phyloP scores from a whole-genome alignment of 2,329 filamentous ascomycete genomes.

The Trichoderma sp. region DNA sequence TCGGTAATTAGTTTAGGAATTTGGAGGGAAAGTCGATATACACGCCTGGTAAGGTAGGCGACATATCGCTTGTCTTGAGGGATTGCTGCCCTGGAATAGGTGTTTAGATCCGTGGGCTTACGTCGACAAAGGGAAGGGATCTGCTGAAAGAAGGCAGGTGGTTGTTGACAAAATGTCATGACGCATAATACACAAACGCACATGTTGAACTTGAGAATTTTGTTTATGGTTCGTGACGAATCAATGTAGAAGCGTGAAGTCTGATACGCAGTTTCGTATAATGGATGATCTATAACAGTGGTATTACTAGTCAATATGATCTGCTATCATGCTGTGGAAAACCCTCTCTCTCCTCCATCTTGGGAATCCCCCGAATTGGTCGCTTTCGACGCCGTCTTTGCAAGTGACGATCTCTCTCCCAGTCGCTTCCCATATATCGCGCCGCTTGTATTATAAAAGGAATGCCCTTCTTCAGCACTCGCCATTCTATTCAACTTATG shows the following conservation, averaged over 20 bases:
- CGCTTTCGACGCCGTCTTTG: background rate
- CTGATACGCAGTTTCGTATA: too few species aligned
- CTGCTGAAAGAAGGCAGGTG: conserved; percentile 6
- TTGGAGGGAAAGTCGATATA: background rate
- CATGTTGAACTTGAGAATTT: conserved; percentile 1
- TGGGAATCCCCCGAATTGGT: background rate
- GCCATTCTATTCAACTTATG: background rate
- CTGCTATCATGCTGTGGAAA: background rate
- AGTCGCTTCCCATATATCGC: background rate
- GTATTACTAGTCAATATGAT: background rate
- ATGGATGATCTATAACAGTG: too few species aligned
- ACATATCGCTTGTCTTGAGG: background rate
- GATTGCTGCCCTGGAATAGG: conserved; percentile 3
- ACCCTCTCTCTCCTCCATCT: background rate
- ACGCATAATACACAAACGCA: conserved; percentile 20
- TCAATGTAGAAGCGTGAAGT: background rate
- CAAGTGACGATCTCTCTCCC: background rate
- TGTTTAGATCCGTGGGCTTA: conserved; percentile 12
- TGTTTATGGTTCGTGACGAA: background rate
- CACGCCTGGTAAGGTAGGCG: background rate
- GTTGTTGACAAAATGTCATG: conserved; percentile 2
- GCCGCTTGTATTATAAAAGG: background rate
- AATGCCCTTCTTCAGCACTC: background rate
- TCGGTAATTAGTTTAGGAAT: conserved; percentile 8
- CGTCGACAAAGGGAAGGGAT: conserved; percentile 4